These are phyloP conservation scores for Lablab purpureus DNA, from an alignment of 306 rosid genomes.

Conservation along the genomic window DNA sequence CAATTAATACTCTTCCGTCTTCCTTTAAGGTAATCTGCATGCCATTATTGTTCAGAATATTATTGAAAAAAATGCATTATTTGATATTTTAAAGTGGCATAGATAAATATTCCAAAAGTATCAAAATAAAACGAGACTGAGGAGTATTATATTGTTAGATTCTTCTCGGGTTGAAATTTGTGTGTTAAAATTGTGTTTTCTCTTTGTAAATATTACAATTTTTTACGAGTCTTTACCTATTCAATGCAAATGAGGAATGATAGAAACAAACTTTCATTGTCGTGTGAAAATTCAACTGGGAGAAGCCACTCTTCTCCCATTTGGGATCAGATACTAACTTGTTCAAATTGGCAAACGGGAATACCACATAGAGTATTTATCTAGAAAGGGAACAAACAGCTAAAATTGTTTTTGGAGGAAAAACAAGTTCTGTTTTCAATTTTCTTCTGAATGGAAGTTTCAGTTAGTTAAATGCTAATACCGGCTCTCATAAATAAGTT, in stretches of 20 bases:
- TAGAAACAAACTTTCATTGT: neutral
- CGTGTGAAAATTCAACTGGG: neutral
- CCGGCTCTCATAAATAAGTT: neutral
- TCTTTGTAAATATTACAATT: neutral
- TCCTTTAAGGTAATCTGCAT: neutral
- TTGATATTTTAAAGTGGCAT: neutral
- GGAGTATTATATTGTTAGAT: neutral
- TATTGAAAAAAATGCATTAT: neutral
- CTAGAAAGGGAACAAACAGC: neutral
- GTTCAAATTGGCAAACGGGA: neutral
- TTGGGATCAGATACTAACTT: slow-evolving; percentile 7
- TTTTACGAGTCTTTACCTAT: neutral
- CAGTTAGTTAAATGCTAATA: neutral
- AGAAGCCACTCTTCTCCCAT: neutral
- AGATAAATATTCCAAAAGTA: neutral
- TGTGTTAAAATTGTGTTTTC: neutral
- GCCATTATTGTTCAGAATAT: neutral
- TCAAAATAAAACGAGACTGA: neutral
- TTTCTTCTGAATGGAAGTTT: slow-evolving; percentile 5
- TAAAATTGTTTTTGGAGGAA: neutral
- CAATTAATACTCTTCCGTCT: neutral
- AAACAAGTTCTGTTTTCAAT: neutral
- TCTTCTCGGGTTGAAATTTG: neutral
- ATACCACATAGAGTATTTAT: neutral
- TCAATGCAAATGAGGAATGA: neutral